Base-by-base conservation (phyloP, 2,329 filamentous ascomycete species). In the Paramyrothecium sp. region DNA sequence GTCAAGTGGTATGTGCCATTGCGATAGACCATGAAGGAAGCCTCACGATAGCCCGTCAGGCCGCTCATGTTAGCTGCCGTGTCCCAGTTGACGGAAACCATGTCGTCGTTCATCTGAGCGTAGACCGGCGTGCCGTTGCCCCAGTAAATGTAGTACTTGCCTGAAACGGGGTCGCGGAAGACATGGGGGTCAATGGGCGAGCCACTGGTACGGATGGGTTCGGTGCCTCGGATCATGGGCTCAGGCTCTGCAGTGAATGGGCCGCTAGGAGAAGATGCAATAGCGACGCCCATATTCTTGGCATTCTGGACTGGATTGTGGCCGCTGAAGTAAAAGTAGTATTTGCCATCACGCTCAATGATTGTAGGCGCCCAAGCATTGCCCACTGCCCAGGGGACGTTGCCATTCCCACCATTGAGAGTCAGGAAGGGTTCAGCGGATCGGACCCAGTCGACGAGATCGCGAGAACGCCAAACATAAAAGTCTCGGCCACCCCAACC, bases 331-430 rank as follows among this genome's bases (percentile, higher is more conserved):
- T 86, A 88, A 26, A 89, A 82, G 63, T 86, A 88, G 70, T 83
- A 89, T 70, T 85, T 86, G 0, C 83, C 84, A 57, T 83, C 75
- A 53, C 82, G 83, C 51, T 75, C 71, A 1, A 83, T 83, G 3
- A 87, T 86, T 54, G 86, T 85, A 0, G 87, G 87, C 0, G 86
- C 86, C 86, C 87, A 89, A 3, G 87, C 81, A 63, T 88, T 87
- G 58, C 87, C 87, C 1, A 76, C 80, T 0, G 84, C 85, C 87
- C 87, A 89, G 2, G 85, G 84, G 1, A 89, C 78, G 56, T 87
- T 79, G 12, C 78, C 78, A 22, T 65, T 68, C 0, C 71, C 68
- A n/a, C 77, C 77, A 48, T 80, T 73, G 2, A 81, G 73, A 0
- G 70, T 74, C 20, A 81, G 71, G 61, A 81, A 73, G 0, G 79